phyloP scores from a whole-genome alignment of 352 stramenopile species.

The Phytophthora boehmeriae region DNA sequence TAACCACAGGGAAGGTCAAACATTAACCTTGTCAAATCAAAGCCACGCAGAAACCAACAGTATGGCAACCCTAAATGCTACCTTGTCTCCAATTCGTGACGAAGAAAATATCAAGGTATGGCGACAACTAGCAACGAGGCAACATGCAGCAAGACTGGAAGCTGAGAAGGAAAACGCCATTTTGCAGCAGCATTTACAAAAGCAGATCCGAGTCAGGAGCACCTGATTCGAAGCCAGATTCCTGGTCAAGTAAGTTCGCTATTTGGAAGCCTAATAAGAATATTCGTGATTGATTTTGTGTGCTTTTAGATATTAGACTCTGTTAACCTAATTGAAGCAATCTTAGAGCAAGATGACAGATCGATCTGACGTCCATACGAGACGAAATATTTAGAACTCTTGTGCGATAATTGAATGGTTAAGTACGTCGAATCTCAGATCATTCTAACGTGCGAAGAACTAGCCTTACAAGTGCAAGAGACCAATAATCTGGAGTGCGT shows the following conservation, averaged over 20 bases:
- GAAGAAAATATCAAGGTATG: conserved; percentile 2
- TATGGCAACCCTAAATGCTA: background rate
- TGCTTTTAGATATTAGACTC: no score
- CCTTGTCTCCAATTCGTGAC: background rate
- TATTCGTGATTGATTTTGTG: no score
- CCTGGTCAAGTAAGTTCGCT: background rate
- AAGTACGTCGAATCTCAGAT: no score
- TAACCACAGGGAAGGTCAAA: background rate
- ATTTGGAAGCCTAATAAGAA: no score
- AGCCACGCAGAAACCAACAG: background rate
- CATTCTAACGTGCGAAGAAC: no score
- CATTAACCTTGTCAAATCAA: background rate
- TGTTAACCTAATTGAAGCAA: no score
- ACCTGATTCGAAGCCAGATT: conserved; percentile 15
- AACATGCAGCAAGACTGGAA: conserved; percentile 17
- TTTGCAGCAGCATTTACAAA: conserved; percentile 29
- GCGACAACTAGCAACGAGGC: conserved; percentile 10
- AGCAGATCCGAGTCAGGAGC: conserved; percentile 42
- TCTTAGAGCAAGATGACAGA: no score
- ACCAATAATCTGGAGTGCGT: no score
- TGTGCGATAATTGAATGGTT: no score
- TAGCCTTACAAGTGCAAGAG: no score
- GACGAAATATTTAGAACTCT: no score
- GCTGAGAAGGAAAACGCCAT: conserved; percentile 36
- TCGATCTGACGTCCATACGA: no score